A percentile compares a stretch with the other conserved stretches of the same genome.
phyloP scores from a whole-genome alignment of 768 basidiomycete genomes.

The Auricularia auricula-judae region DNA sequence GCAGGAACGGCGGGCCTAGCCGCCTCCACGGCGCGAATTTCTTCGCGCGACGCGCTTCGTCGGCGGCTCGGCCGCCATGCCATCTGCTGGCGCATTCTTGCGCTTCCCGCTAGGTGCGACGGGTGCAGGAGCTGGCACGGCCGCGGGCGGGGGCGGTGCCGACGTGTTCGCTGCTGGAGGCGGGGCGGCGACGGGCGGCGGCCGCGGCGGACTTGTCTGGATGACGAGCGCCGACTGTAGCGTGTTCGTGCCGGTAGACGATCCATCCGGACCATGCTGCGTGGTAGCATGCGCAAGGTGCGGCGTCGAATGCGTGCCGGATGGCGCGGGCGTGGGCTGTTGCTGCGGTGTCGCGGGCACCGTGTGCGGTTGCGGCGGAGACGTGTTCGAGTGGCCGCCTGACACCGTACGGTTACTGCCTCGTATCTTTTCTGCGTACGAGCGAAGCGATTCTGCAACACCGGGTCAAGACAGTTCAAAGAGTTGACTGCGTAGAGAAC shows the following conservation, averaged over 20 bases:
- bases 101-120: not conserved
- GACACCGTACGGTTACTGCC: conserved; percentile 10
- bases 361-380: not conserved
- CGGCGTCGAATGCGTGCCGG: not conserved
- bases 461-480: not conserved
- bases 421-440: conserved; percentile 29
- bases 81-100: not conserved
- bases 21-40: conserved; percentile 32
- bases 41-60: conserved; percentile 38
- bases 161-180: conserved; percentile 13
- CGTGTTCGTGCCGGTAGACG: not conserved
- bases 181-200: not conserved
- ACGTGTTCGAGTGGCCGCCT: conserved; percentile 1
- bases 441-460: conserved; percentile 31
- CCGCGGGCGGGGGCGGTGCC: conserved; percentile 32
- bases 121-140: conserved; percentile 21
- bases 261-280: not conserved
- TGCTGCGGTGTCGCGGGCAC: not conserved
- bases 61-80: conserved; percentile 17
- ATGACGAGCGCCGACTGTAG: not conserved
- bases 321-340: not conserved
- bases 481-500: not conserved
- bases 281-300: not conserved
- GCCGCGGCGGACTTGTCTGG: not conserved
- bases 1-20: conserved; percentile 10